These are phyloP conservation scores for Phytophthora sojae DNA, from an alignment of 352 stramenopile genomes.

Conservation along the genomic window DNA sequence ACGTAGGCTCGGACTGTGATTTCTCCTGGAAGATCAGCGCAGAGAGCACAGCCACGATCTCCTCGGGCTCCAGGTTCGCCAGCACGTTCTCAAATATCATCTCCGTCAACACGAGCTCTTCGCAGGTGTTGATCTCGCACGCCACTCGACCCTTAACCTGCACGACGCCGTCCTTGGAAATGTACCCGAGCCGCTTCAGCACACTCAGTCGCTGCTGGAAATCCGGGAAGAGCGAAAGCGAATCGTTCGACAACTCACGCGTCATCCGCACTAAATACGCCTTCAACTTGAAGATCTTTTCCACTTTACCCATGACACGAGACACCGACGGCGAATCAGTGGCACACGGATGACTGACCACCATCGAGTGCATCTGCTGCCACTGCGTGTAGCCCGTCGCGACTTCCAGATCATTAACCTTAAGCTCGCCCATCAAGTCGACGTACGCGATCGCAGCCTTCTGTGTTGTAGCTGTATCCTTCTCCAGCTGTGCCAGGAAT, in stretches of 20 bases:
- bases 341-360: constrained; percentile 63
- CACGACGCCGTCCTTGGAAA: constrained; percentile 90
- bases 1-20: constrained; percentile 75
- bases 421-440: constrained; percentile 78
- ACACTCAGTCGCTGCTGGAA: constrained; percentile 96
- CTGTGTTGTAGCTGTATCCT: constrained; percentile 55
- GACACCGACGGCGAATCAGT: constrained; percentile 41
- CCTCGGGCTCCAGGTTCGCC: constrained; percentile 95
- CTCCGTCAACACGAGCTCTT: constrained; percentile 98
- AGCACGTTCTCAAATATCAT: constrained; percentile 99
- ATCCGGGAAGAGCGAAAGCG: constrained; percentile 96
- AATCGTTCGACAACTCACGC: constrained; percentile 85
- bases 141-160: constrained; percentile 97
- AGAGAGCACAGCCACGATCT: constrained; percentile 97
- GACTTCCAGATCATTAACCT: constrained; percentile 83
- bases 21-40: constrained; percentile 98
- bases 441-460: constrained; percentile 61
- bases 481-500: constrained; percentile 82
- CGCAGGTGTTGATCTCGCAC: constrained; percentile 98
- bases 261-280: constrained; percentile 70
- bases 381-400: constrained; percentile 69
- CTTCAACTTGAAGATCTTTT: constrained; percentile 79
- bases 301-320: constrained; percentile 73
- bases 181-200: constrained; percentile 95
- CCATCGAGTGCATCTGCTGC: constrained; percentile 60